Base-by-base conservation (phyloP, 495 filamentous ascomycete genomes). In the Penicillium bialowiezense region DNA sequence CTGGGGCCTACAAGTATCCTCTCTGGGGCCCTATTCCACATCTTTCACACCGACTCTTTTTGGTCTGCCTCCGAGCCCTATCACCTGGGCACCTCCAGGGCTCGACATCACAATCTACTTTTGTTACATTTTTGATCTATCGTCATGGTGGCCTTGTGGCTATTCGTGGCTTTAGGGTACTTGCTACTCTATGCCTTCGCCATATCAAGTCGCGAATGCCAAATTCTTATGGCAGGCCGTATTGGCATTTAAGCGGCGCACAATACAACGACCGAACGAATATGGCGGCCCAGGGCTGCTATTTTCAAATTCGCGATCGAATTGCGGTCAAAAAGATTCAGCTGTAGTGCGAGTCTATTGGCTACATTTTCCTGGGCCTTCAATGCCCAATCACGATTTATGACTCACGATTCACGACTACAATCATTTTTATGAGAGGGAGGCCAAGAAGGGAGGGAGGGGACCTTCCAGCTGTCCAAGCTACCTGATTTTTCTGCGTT, bases 181-280 rank as follows among this genome's bases (percentile, higher is more conserved):
- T 48, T 73, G 39, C 61, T 73, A 12, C 59, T 73, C 19, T 73
- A 73, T 48, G 70, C 70, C 29, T 71, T 73, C 46, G 70, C 70
- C n/a, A 50, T 64, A 40, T 58, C 67, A 48, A 44, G 38, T 18
- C 53, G 60, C n/a, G 44, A 63, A 35, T 41, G 26, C 50, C 5
- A 5, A n/a, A 9, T 24, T 26, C 17, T 47, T 10, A 17, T 44
- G 24, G 47, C 31, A 23, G 49, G 46, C 17, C 54, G 45, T 12
- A 63, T 70, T 44, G 51, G 47, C 32, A 52, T 48, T 18, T 68
- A 53, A 60, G 49, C 26, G 23, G 23, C 8, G 23, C 23, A 26
- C 23, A 26, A 26, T 8, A 26, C 23, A 3, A 26, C 8, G 8
- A 26, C 23, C 8, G 23, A 8, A 8, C 23, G 23, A 9, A 32